phyloP scores from a whole-genome alignment of 345 rosid species.

The Acer negundo region DNA sequence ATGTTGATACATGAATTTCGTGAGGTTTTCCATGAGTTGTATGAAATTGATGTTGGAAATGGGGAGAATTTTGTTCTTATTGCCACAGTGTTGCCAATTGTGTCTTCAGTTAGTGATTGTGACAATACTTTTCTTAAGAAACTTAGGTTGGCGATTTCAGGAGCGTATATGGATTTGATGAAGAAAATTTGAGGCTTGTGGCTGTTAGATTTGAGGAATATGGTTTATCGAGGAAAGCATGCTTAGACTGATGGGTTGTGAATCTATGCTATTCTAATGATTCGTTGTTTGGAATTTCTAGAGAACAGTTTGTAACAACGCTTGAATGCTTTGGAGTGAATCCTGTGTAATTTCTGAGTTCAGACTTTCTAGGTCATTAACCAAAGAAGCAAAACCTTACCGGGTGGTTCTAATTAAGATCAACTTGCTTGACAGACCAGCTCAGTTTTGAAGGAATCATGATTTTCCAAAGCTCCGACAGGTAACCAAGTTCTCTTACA shows the following conservation, averaged over 20 bases:
- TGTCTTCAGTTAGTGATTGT: slow-evolving; percentile 18
- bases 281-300: no score
- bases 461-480: background rate
- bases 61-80: slow-evolving; percentile 66
- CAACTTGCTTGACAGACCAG: background rate
- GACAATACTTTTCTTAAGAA: slow-evolving; percentile 38
- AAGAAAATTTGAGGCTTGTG: slow-evolving; percentile 40
- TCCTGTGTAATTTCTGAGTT: background rate
- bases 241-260: background rate
- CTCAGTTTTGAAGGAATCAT: background rate
- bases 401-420: background rate
- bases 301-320: background rate
- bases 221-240: background rate
- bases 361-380: background rate
- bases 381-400: background rate
- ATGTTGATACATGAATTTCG: slow-evolving; percentile 34
- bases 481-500: background rate
- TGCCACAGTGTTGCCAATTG: slow-evolving; percentile 34
- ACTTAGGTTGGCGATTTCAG: slow-evolving; percentile 32
- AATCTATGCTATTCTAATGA: background rate
- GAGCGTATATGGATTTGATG: slow-evolving; percentile 50
- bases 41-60: slow-evolving; percentile 79
- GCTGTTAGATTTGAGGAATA: background rate
- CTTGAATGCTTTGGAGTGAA: background rate
- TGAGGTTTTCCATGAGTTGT: slow-evolving; percentile 54